Evolutionary conservation across 768 basidiomycete species (phyloP).

Genomic region (Serpula lacrymans): DNA sequence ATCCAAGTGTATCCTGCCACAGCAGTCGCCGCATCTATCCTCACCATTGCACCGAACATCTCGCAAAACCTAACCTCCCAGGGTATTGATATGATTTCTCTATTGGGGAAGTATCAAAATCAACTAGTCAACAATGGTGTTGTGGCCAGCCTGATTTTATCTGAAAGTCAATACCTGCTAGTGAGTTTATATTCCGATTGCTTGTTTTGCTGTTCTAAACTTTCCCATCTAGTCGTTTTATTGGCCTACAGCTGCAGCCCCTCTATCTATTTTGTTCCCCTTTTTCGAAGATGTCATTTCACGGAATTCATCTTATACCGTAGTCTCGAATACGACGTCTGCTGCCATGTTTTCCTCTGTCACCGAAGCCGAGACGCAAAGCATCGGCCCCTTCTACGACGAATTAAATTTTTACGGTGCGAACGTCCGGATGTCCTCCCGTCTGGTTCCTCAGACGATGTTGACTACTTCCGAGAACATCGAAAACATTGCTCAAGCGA

Average conservation of each 20-base stretch:
- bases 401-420: constrained; percentile 8
- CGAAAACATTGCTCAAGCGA: constrained; percentile 11
- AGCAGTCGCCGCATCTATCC: constrained; percentile 10
- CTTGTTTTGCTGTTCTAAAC: not conserved
- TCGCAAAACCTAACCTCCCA: constrained; percentile 10
- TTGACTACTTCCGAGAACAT: constrained; percentile 15
- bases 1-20: constrained; percentile 9
- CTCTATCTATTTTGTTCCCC: constrained; percentile 8
- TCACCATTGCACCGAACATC: constrained; percentile 9
- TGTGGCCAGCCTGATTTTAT: not conserved
- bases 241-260: constrained; percentile 6
- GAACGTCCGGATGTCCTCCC: constrained; percentile 14
- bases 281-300: constrained; percentile 16
- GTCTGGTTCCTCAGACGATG: constrained; percentile 13
- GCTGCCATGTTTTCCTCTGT: constrained; percentile 12
- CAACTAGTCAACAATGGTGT: constrained; percentile 12
- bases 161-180: constrained; percentile 8
- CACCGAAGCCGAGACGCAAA: constrained; percentile 4
- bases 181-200: constrained; percentile 6
- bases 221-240: constrained; percentile 11
- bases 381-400: constrained; percentile 13
- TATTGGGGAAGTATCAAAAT: constrained; percentile 18
- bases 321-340: constrained; percentile 14
- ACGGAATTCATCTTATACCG: constrained; percentile 11
- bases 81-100: constrained; percentile 15